Evolutionary conservation across 805 yeast genomes (phyloP).

Genomic region (Dipodascus geniculatus): DNA sequence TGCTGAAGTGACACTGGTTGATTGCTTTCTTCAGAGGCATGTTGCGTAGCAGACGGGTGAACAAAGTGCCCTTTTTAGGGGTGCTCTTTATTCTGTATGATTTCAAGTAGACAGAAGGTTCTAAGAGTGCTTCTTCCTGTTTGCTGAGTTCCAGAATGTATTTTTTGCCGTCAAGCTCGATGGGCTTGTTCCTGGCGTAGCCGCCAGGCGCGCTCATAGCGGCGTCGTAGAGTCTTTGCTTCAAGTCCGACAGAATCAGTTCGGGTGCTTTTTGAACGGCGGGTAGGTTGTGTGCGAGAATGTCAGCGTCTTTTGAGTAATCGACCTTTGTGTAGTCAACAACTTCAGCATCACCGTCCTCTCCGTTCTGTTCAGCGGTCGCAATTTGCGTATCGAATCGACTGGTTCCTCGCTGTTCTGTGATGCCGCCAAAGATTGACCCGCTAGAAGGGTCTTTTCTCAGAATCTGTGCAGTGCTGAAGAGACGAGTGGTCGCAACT

Average conservation of each 20-base stretch:
- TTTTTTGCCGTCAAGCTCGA: slow-evolving; percentile 33
- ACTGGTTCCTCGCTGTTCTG: not conserved
- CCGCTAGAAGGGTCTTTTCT: not conserved
- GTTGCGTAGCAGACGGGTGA: slow-evolving; percentile 64
- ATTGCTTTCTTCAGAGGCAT: slow-evolving; percentile 67
- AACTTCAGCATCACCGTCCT: not conserved
- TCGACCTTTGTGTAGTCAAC: not conserved
- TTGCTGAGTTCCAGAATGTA: slow-evolving; percentile 47
- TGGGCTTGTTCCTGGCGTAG: slow-evolving; percentile 49
- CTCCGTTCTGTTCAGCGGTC: not conserved
- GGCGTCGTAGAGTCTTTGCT: slow-evolving; percentile 47
- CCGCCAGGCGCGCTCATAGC: slow-evolving; percentile 44
- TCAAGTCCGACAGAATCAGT: slow-evolving; percentile 54
- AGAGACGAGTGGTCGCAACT: not conserved
- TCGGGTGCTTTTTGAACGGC: slow-evolving; percentile 45
- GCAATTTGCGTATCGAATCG: not conserved
- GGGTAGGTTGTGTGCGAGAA: slow-evolving; percentile 40
- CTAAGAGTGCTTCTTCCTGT: slow-evolving; percentile 65
- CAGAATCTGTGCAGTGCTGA: not conserved
- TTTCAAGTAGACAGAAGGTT: slow-evolving; percentile 76
- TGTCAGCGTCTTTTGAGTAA: not conserved
- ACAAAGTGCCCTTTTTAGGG: slow-evolving; percentile 74
- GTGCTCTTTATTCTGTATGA: slow-evolving; percentile 80
- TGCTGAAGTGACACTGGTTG: slow-evolving; percentile 82
- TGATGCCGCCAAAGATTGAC: not conserved